Evolutionary conservation across 1,284 basidiomycete species (phyloP), one percentile per base, ranked within the genome.

Genomic region (Agroathelia rolfsii): DNA sequence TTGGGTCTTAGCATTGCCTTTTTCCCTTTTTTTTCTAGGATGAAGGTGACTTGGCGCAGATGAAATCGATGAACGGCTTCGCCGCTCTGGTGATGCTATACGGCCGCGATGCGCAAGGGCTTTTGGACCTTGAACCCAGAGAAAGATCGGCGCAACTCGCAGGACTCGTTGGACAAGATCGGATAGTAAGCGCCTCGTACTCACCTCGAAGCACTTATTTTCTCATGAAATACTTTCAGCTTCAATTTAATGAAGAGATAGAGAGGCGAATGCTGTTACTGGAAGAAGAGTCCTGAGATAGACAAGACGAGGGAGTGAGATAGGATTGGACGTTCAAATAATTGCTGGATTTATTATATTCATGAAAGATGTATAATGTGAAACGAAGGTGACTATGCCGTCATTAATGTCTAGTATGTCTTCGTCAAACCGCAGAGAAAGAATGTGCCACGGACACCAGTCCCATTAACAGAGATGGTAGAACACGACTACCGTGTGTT

Each of bases 1-100:
- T 38, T 44, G 14, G 42, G 12, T 13, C 22, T 37, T 35, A 12
- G 30, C 9, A 20, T 26, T 25, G 23, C 15, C 33, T 39, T 28
- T 30, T 28, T 34, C 21, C 19, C 30, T 43, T 15, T 30, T n/a
- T 19, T 24, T 23, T 14, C 39, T 47, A 81, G 69, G 72, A 71
- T 25, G 77, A 83, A 43, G 47, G 48, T 9, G 62, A 69, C 42
- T 52, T 84, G 25, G 62, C 68, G 0, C 48, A 48, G 5, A 55
- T 69, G 4, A 53, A 62, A 10, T 72, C 76, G 11, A 74, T 83
- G 69, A 84, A 84, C 41, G 52, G 56, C 3, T 82, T 81, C 47
- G 69, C 71, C 1, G 72, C 81, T 6, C 64, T 68, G 15, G 52
- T 76, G 3, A 64, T 84, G 37, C 54, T 83, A 0, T 71, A 63